Conservation (phyloP, 1,139 yeast species). For the Blastobotrys arbuscula region DNA sequence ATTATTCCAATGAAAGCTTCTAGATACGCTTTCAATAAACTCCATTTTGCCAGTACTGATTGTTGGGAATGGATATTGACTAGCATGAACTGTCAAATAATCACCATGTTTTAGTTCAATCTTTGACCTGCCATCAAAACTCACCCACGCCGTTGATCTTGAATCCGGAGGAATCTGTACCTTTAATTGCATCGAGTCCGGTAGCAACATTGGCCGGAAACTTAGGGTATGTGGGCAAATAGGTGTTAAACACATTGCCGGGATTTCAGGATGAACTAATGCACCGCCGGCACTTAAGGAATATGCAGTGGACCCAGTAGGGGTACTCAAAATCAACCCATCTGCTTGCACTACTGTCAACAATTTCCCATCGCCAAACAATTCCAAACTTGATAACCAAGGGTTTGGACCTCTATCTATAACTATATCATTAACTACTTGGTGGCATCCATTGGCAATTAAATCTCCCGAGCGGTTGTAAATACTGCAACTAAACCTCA, state of each 20-base stretch:
- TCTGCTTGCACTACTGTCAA: slow-evolving; percentile 88
- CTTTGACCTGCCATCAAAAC: slow-evolving; percentile 79
- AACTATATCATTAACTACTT: slow-evolving; percentile 72
- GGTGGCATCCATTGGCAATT: slow-evolving; percentile 33
- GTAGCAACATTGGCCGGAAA: slow-evolving; percentile 78
- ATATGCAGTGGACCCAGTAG: slow-evolving; percentile 90
- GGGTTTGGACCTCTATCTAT: slow-evolving; percentile 89
- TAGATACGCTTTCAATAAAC: slow-evolving; percentile 75
- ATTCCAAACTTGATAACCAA: slow-evolving; percentile 73
- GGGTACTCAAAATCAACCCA: slow-evolving; percentile 82
- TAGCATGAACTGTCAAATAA: slow-evolving; percentile 70
- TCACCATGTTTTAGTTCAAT: slow-evolving; percentile 68
- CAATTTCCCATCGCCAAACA: slow-evolving; percentile 75
- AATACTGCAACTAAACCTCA: slow-evolving; percentile 70
- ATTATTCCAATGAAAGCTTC: slow-evolving; percentile 82
- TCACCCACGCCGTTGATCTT: slow-evolving; percentile 78
- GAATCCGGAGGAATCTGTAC: slow-evolving; percentile 73
- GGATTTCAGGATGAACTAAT: slow-evolving; percentile 81
- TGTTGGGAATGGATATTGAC: slow-evolving; percentile 83
- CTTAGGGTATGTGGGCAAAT: slow-evolving; percentile 89
- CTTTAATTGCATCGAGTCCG: slow-evolving; percentile 76
- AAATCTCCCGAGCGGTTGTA: slow-evolving; percentile 15
- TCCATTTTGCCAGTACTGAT: slow-evolving; percentile 70
- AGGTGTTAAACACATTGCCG: slow-evolving; percentile 85
- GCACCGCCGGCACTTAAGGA: slow-evolving; percentile 89